Evolutionary conservation across 768 basidiomycete genomes (phyloP).

Genomic region (Arthromyces matolae): DNA sequence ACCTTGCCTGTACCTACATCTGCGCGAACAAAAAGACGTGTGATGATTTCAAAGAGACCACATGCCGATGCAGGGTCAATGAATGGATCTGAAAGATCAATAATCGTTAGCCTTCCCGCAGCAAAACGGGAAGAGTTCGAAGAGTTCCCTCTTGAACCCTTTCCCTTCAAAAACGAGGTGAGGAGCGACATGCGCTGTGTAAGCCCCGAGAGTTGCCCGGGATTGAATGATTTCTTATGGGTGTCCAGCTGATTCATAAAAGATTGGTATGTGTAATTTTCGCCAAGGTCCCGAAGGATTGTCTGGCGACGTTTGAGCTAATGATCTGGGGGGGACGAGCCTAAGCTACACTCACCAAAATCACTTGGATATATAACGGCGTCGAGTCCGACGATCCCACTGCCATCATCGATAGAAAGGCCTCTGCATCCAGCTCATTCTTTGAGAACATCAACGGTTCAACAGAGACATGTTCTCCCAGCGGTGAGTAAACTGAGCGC

Average conservation of each 20-base stretch:
- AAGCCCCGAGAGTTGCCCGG: slow-evolving; percentile 49
- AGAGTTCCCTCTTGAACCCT: slow-evolving; percentile 7
- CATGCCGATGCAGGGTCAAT: slow-evolving; percentile 66
- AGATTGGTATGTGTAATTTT: slow-evolving; percentile 46
- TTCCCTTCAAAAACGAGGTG: slow-evolving; percentile 48
- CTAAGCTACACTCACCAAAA: slow-evolving; percentile 51
- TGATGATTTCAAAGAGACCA: slow-evolving; percentile 66
- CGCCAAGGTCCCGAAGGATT: slow-evolving; percentile 61
- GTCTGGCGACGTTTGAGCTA: no score
- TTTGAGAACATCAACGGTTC: slow-evolving; percentile 53
- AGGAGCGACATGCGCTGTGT: slow-evolving; percentile 63
- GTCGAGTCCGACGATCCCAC: slow-evolving; percentile 57
- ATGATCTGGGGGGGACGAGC: no score
- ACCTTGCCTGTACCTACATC: slow-evolving; percentile 62
- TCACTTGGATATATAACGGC: slow-evolving; percentile 66
- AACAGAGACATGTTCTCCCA: slow-evolving; percentile 48
- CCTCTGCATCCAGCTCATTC: slow-evolving; percentile 64
- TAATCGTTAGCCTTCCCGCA: slow-evolving; percentile 57
- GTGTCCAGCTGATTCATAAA: slow-evolving; percentile 46
- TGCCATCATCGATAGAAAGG: slow-evolving; percentile 75
- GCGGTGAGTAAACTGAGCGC: slow-evolving; percentile 49
- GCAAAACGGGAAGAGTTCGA: slow-evolving; percentile 37
- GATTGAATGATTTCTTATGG: slow-evolving; percentile 52
- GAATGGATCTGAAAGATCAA: slow-evolving; percentile 73
- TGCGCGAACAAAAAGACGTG: slow-evolving; percentile 60